Percentiles rank a stretch among this genome's conserved stretches.
These are phyloP conservation scores for Tolypocladium album DNA, from an alignment of 2,329 filamentous ascomycete genomes.

Conservation along the genomic window DNA sequence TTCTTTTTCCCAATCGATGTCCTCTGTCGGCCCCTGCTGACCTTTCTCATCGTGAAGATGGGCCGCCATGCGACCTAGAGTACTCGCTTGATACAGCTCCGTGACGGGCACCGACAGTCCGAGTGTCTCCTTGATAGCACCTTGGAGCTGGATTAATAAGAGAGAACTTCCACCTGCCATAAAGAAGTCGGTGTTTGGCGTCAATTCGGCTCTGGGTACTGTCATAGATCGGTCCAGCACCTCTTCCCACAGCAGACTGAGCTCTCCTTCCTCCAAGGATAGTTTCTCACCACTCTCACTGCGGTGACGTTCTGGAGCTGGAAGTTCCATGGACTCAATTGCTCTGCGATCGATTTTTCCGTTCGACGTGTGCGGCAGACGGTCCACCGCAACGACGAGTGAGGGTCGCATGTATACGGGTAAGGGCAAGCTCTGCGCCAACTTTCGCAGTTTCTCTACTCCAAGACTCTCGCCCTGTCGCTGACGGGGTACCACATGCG, in stretches of 20 bases:
- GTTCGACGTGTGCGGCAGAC: not conserved
- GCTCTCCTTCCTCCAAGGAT: not conserved
- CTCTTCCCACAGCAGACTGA: slow-evolving; percentile 6
- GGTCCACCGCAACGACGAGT: not conserved
- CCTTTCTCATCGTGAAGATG: slow-evolving; percentile 12
- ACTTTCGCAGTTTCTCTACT: not conserved
- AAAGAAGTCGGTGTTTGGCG: slow-evolving; percentile 28
- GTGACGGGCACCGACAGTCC: slow-evolving; percentile 17
- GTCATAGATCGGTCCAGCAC: slow-evolving; percentile 2
- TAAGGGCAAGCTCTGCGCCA: not conserved
- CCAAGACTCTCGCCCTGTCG: not conserved
- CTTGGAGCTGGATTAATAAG: slow-evolving; percentile 23
- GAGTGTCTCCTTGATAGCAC: slow-evolving; percentile 18
- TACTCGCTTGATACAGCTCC: slow-evolving; percentile 26
- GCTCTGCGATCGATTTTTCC: slow-evolving; percentile 1
- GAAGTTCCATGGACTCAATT: not conserved
- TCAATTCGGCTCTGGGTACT: slow-evolving; percentile 3
- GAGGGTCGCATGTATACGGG: slow-evolving; percentile 3
- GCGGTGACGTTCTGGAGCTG: not conserved
- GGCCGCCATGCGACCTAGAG: slow-evolving; percentile 26
- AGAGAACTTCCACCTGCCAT: slow-evolving; percentile 30
- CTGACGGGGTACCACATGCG: slow-evolving; percentile 10
- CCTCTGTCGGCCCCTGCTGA: not conserved
- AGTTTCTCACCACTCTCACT: not conserved
- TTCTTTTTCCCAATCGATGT: slow-evolving; percentile 4